Percentiles rank a stretch among this genome's conserved stretches.
Conservation (phyloP, 306 rosid species). For the Dalbergia oliveri region DNA sequence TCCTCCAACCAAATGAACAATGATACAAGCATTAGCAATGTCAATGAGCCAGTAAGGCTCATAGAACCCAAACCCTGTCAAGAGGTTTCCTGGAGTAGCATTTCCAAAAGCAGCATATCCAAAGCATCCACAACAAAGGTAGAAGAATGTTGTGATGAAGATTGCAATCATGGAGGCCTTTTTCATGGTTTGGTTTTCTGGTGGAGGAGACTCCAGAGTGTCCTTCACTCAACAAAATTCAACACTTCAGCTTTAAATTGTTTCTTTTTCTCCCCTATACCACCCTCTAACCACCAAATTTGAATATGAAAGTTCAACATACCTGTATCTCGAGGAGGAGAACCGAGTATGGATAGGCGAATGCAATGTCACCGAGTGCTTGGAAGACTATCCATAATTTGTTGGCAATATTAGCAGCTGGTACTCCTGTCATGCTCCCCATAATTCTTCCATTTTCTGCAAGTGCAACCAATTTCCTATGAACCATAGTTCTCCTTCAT, state of each 20-base stretch:
- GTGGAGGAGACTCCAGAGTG: conserved; percentile 83
- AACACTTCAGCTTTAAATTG: conserved; percentile 31
- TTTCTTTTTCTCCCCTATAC: background rate
- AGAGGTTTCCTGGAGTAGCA: conserved; percentile 84
- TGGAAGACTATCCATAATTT: conserved; percentile 75
- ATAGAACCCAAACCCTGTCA: conserved; percentile 82
- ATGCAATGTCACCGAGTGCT: conserved; percentile 88
- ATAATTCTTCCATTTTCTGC: conserved; percentile 79
- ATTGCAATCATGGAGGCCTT: conserved; percentile 74
- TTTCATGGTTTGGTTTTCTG: conserved; percentile 87
- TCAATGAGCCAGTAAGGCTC: conserved; percentile 89
- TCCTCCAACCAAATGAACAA: conserved; percentile 86
- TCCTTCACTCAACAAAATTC: conserved; percentile 61
- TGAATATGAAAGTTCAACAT: conserved; percentile 24
- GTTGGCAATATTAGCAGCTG: conserved; percentile 50
- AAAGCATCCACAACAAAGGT: conserved; percentile 89
- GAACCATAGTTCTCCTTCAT: conserved; percentile 7
- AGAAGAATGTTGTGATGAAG: conserved; percentile 82
- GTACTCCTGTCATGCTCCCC: conserved; percentile 75
- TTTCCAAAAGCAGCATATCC: conserved; percentile 94
- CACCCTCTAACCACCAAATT: background rate
- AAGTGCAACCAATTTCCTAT: conserved; percentile 31
- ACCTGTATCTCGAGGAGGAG: conserved; percentile 89
- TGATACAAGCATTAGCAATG: conserved; percentile 80
- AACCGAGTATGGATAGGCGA: conserved; percentile 81